Base-by-base conservation (phyloP, 75 land plant species). In the Isoetes taiwanensis region DNA sequence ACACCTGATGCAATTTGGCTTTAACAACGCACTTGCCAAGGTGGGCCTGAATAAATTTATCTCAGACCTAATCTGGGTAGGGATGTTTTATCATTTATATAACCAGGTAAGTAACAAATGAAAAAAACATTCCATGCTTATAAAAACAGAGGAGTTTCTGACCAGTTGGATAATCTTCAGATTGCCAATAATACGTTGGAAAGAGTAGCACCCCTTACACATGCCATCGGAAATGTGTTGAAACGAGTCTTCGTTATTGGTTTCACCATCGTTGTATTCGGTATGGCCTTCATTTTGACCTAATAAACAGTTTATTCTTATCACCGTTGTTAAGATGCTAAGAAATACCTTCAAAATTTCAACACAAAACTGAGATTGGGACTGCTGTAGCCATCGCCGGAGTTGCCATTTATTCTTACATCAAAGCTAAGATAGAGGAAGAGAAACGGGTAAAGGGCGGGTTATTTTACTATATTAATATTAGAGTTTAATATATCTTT, bases 201-300 rank as follows among this genome's bases (percentile, higher is more conserved):
- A 64, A 64, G 93, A 34, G 96, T 90, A 2, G 93, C 96, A 48
- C 96, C 96, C 10, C 80, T 90, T 27, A 90, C 94, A 0, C 96
- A 86, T 71, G 97, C 97, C 25, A 94, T 90, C 30, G 97, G 97
- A 32, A 90, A 90, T 63, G 97, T 90, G 54, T 59, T 90, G 85
- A 90, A 90, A 69, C 81, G 97, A 59, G 94, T 86, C 24, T 90
- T 90, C 64, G 97, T 90, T 38, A 90, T 90, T 63, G 97, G 97
- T 5, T 90, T 90, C 64, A 80, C 95, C 11, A 90, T 90, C 27
- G 6, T 90, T 2, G 65, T 83, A 52, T 90, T 90, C 59, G 97
- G 97, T 86, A 73, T 66, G 66, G n/a, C n/a, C n/a, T n/a, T n/a
- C n/a, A n/a, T n/a, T n/a, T n/a, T n/a, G n/a, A n/a, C n/a, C n/a